phyloP scores from a whole-genome alignment of 139 green algal genomes.

The Chlamydomonas sphaeroides region DNA sequence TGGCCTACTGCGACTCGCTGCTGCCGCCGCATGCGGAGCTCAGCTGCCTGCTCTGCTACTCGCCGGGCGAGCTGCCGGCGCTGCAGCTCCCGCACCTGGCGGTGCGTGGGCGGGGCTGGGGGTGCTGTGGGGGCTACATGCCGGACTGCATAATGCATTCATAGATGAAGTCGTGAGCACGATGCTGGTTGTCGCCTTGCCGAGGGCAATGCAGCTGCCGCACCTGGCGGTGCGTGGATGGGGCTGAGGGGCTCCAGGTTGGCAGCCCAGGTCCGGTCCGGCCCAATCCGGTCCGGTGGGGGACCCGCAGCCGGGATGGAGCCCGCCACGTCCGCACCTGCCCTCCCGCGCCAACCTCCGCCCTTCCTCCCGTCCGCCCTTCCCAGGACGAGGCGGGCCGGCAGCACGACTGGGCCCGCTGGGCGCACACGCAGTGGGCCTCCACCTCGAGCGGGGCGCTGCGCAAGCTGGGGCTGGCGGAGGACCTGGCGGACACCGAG shows the following conservation, averaged over 20 bases:
- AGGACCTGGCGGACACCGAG: neutral
- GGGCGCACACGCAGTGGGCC: constrained; percentile 23
- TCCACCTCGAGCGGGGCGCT: constrained; percentile 30
- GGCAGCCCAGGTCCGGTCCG: too few species aligned
- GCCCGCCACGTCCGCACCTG: too few species aligned
- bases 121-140: too few species aligned
- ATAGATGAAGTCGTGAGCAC: too few species aligned
- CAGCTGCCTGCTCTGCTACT: constrained; percentile 30
- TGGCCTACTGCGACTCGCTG: constrained; percentile 16
- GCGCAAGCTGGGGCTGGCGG: constrained; percentile 24
- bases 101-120: constrained; percentile 5
- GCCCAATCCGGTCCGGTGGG: too few species aligned
- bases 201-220: constrained; percentile 26
- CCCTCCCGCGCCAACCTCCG: too few species aligned
- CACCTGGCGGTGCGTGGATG: constrained; percentile 18
- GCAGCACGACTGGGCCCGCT: constrained; percentile 41
- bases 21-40: constrained; percentile 15
- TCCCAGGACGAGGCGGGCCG: constrained; percentile 23
- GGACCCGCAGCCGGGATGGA: too few species aligned
- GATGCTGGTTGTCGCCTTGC: too few species aligned
- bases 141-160: too few species aligned
- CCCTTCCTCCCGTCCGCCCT: too few species aligned
- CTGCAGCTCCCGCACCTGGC: constrained; percentile 34
- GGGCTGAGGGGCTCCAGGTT: too few species aligned
- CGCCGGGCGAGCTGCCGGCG: neutral